Evolutionary conservation across 176 grass and related monocot genomes (phyloP), one percentile per base, ranked within the genome.

Genomic region (Juncus effusus): DNA sequence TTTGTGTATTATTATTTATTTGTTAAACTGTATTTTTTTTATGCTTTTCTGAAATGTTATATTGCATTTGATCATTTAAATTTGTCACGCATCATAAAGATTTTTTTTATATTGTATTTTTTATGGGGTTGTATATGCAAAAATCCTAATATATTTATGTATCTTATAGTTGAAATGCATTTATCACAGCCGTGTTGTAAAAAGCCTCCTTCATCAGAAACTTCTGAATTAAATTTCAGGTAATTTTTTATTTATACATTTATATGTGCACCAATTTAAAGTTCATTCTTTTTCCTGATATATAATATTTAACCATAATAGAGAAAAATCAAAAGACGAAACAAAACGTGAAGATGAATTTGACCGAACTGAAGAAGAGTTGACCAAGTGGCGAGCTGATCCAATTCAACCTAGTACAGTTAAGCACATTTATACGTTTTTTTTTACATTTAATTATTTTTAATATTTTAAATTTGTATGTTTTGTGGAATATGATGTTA

Each of bases 351-450:
- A 70, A 59, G 80, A 75, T 55, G 77, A 69, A 45, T 60, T 69
- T 16, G 82, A 89, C 74, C 55, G 86, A 63, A 78, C 78, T 58
- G 36, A 60, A 77, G 72, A 73, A 79, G 77, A 82, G 79, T 69
- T 86, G 72, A 79, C 82, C 54, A 96, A 97, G 79, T 91, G 85
- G 93, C 74, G 75, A 16, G 50, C 54, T 69, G 67, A 56, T 41
- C 51, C 64, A 63, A 40, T 28, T 52, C 77, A 97, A 55, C 64
- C 67, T 77, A 63, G 63, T 77, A 78, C 71, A 89, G 88, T 91
- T 89, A 70, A 97, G 80, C 54, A 78, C 72, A 6, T 41, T 71
- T 78, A 5, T 77, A 11, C 39, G 42, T 51, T 0, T 65, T 79
- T 28, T 28, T 28, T 28, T 28, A 28, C 0, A 1, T 28, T 28